Percentiles rank a stretch among this genome's conserved stretches.
Conservation (phyloP, 805 yeast species). For the Cyberlindnera galapagoensis region DNA sequence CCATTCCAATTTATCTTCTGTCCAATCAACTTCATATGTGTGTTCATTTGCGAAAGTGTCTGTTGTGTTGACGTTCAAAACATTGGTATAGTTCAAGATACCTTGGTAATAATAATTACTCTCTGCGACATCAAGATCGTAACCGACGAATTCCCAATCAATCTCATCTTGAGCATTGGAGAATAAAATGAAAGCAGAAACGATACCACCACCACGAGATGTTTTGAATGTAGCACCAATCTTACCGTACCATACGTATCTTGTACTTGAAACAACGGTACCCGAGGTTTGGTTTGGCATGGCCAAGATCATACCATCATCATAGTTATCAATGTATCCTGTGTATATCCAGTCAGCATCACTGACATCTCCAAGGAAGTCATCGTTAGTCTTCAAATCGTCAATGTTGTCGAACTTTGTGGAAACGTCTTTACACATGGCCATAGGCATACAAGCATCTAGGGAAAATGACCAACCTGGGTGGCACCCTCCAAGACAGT, state of each 20-base stretch:
- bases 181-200: slow-evolving; percentile 73
- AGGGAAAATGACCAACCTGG: slow-evolving; percentile 34
- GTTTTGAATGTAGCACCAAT: slow-evolving; percentile 63
- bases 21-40: slow-evolving; percentile 76
- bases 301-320: slow-evolving; percentile 55
- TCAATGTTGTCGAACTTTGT: slow-evolving; percentile 35
- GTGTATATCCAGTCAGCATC: slow-evolving; percentile 61
- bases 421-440: slow-evolving; percentile 51
- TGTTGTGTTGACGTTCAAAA: slow-evolving; percentile 33
- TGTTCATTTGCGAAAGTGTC: slow-evolving; percentile 67
- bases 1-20: slow-evolving; percentile 67
- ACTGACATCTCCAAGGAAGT: slow-evolving; percentile 59
- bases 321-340: slow-evolving; percentile 50
- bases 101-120: slow-evolving; percentile 81
- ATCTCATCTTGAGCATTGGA: slow-evolving; percentile 88
- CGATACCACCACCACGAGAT: slow-evolving; percentile 76
- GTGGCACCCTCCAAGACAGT: slow-evolving; percentile 87
- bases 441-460: slow-evolving; percentile 81
- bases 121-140: slow-evolving; percentile 59
- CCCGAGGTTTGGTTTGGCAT: slow-evolving; percentile 78
- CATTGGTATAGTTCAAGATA: slow-evolving; percentile 58
- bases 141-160: slow-evolving; percentile 84
- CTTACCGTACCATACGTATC: slow-evolving; percentile 85
- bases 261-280: slow-evolving; percentile 73
- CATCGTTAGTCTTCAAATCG: slow-evolving; percentile 18